Conservation (phyloP, 1,284 basidiomycete genomes). For the Thecaphora thlaspeos region DNA sequence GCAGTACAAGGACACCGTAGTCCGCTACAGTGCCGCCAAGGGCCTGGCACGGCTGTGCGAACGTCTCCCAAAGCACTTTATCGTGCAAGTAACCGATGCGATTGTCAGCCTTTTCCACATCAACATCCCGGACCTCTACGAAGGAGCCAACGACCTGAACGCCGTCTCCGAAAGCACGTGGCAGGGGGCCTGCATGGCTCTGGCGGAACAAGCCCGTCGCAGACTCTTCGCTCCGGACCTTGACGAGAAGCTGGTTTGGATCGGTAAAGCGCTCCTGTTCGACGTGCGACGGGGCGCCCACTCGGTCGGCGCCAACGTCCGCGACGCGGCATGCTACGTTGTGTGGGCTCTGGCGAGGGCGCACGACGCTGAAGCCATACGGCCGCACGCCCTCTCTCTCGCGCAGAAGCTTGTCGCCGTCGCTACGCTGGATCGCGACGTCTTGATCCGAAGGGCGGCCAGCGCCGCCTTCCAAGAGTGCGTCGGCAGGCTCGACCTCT, state of each 20-base stretch:
- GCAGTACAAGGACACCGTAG: slow-evolving; percentile 92
- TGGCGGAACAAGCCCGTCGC: slow-evolving; percentile 85
- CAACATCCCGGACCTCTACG: slow-evolving; percentile 66
- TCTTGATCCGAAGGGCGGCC: slow-evolving; percentile 91
- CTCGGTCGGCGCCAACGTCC: slow-evolving; percentile 87
- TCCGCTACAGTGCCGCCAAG: slow-evolving; percentile 93
- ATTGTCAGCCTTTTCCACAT: slow-evolving; percentile 68
- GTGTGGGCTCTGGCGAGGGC: slow-evolving; percentile 85
- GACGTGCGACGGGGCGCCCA: slow-evolving; percentile 88
- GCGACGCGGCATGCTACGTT: slow-evolving; percentile 91
- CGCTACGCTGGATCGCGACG: slow-evolving; percentile 85
- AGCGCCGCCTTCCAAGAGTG: slow-evolving; percentile 98
- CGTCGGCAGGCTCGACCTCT: slow-evolving; percentile 79
- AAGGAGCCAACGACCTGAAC: slow-evolving; percentile 68
- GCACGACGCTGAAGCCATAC: slow-evolving; percentile 63
- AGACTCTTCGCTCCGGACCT: slow-evolving; percentile 59
- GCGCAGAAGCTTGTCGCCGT: slow-evolving; percentile 74
- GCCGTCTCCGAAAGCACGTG: slow-evolving; percentile 72
- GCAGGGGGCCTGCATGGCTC: slow-evolving; percentile 90
- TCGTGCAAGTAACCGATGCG: slow-evolving; percentile 76
- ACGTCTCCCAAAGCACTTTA: slow-evolving; percentile 73
- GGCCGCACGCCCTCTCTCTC: slow-evolving; percentile 64
- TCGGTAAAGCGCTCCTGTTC: slow-evolving; percentile 71
- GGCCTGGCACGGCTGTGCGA: slow-evolving; percentile 82
- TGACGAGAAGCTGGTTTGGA: slow-evolving; percentile 39